Evolutionary conservation across 805 yeast species (phyloP).

Genomic region (Cephaloascus fragrans): DNA sequence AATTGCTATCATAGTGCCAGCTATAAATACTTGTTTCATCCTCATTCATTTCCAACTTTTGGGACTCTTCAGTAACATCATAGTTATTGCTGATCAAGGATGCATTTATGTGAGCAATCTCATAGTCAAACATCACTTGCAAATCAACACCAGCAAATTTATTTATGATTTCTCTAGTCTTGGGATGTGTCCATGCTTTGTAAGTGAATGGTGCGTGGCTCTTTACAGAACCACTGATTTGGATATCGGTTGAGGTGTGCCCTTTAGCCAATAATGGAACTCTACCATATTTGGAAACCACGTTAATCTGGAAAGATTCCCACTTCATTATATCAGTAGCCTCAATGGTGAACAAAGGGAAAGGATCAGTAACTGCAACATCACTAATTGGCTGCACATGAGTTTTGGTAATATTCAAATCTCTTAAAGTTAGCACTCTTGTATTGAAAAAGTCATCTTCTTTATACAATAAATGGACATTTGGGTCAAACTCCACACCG

Average conservation of each 20-base stretch:
- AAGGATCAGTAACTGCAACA: slow-evolving; percentile 18
- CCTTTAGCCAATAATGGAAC: slow-evolving; percentile 15
- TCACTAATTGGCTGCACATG: slow-evolving; percentile 13
- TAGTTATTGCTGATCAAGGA: slow-evolving; percentile 8
- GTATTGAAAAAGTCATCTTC: slow-evolving; percentile 8
- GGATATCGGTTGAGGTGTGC: slow-evolving; percentile 19
- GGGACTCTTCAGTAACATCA: neutral
- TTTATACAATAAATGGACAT: slow-evolving; percentile 1
- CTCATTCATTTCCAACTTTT: slow-evolving; percentile 13
- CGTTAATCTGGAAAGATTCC: slow-evolving; percentile 14
- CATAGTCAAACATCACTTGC: slow-evolving; percentile 27
- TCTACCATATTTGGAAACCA: slow-evolving; percentile 13
- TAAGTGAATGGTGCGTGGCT: slow-evolving; percentile 21
- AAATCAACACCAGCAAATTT: slow-evolving; percentile 31
- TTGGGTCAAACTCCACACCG: slow-evolving; percentile 2
- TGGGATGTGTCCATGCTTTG: slow-evolving; percentile 32
- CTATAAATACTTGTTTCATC: slow-evolving; percentile 35
- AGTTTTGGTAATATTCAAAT: slow-evolving; percentile 14
- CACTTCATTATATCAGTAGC: slow-evolving; percentile 18
- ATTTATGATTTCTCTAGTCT: slow-evolving; percentile 24
- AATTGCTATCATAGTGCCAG: slow-evolving; percentile 37
- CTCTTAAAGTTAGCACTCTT: slow-evolving; percentile 13
- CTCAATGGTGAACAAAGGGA: slow-evolving; percentile 19
- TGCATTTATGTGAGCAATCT: slow-evolving; percentile 26
- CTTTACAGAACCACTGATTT: slow-evolving; percentile 23